These are phyloP conservation scores for Lablab purpureus DNA, from an alignment of 306 rosid species.

Conservation along the genomic window DNA sequence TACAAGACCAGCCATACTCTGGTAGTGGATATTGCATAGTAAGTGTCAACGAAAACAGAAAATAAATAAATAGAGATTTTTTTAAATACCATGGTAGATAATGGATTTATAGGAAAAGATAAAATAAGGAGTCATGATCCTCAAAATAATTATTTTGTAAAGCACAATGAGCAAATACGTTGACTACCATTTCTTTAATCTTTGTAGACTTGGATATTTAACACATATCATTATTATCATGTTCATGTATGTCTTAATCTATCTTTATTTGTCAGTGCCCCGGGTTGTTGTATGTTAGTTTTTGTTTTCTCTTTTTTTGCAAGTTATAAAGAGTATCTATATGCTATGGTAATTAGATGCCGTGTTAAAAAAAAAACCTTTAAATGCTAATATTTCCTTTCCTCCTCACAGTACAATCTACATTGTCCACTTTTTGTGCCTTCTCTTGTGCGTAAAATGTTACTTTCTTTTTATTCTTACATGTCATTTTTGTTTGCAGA, in stretches of 20 bases:
- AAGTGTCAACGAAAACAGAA: conserved; percentile 22
- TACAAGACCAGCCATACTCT: conserved; percentile 19
- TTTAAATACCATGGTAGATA: conserved; percentile 1
- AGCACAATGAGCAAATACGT: conserved; percentile 16
- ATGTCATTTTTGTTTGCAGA: conserved; percentile 61
- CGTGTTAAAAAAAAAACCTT: conserved; percentile 20
- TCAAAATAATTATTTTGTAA: conserved; percentile 15
- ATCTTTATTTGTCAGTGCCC: conserved; percentile 25
- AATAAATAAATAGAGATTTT: conserved; percentile 15
- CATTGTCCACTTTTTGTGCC: conserved; percentile 20
- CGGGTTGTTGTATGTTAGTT: conserved; percentile 3
- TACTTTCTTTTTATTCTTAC: conserved; percentile 39
- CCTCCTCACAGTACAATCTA: background rate
- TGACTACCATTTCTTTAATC: background rate
- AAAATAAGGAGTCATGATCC: background rate
- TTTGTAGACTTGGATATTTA: conserved; percentile 18
- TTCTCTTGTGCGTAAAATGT: conserved; percentile 28
- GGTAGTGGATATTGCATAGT: background rate
- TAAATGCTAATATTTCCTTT: conserved; percentile 10
- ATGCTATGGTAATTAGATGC: conserved; percentile 5
- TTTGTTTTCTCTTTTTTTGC: background rate
- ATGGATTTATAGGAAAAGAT: conserved; percentile 21
- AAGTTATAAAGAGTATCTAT: conserved; percentile 11
- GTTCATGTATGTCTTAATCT: conserved; percentile 31
- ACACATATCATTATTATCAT: background rate